Evolutionary conservation across 805 yeast species (phyloP).

Genomic region (Helenozyma rhizophorensis): DNA sequence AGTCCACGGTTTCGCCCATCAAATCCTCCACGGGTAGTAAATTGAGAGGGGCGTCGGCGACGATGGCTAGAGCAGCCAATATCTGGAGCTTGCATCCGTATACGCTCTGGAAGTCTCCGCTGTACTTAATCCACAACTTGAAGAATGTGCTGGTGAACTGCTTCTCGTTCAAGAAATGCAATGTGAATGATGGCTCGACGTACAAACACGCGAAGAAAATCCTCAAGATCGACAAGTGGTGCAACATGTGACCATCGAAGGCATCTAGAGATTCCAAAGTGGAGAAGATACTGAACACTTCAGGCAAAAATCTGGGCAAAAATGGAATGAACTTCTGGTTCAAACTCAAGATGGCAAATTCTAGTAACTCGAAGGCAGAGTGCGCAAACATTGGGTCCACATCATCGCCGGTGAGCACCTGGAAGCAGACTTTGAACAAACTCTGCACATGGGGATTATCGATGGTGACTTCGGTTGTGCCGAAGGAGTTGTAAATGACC

Average conservation of each 20-base stretch:
- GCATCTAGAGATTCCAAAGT: slow-evolving; percentile 33
- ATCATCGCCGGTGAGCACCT: slow-evolving; percentile 26
- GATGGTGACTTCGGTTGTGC: slow-evolving; percentile 26
- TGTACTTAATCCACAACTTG: slow-evolving; percentile 46
- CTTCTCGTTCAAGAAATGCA: slow-evolving; percentile 35
- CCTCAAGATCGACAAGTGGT: slow-evolving; percentile 38
- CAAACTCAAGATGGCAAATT: slow-evolving; percentile 30
- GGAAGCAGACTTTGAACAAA: slow-evolving; percentile 33
- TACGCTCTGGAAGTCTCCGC: slow-evolving; percentile 47
- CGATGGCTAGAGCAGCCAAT: slow-evolving; percentile 39
- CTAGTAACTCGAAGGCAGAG: slow-evolving; percentile 35
- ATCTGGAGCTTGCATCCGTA: slow-evolving; percentile 54
- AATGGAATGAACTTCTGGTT: slow-evolving; percentile 27
- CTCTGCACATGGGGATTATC: slow-evolving; percentile 37
- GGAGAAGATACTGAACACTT: slow-evolving; percentile 34
- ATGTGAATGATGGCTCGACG: slow-evolving; percentile 34
- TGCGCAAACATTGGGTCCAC: slow-evolving; percentile 40
- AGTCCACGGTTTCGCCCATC: slow-evolving; percentile 34
- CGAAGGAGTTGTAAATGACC: slow-evolving; percentile 49
- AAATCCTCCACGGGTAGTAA: slow-evolving; percentile 30
- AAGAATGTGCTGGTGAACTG: slow-evolving; percentile 35
- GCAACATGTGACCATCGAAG: slow-evolving; percentile 43
- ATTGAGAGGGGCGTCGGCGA: slow-evolving; percentile 27
- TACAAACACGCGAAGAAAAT: slow-evolving; percentile 38
- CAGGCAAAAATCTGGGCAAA: slow-evolving; percentile 28